Percentiles rank a stretch among this genome's conserved stretches.
These are phyloP conservation scores for Fusarium subglutinans DNA, from an alignment of 2,329 filamentous ascomycete genomes.

Conservation along the genomic window DNA sequence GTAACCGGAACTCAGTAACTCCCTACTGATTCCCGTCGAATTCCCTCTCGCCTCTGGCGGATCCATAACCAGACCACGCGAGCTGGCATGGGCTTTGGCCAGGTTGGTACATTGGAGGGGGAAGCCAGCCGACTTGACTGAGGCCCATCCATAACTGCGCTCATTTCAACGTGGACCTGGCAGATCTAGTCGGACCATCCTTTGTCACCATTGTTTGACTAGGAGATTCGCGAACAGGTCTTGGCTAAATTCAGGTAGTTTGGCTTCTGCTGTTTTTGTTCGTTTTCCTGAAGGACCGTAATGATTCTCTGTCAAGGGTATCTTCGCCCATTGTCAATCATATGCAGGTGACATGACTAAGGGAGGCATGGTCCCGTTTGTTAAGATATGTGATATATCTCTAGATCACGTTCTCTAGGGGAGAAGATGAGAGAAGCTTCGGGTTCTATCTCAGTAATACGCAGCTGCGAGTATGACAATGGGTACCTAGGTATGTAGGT, in stretches of 20 bases:
- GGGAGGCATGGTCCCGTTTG: not conserved
- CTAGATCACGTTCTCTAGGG: not conserved
- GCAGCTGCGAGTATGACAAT: not conserved
- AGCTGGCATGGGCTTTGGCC: slow-evolving; percentile 14
- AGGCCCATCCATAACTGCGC: slow-evolving; percentile 6
- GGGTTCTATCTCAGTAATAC: not conserved
- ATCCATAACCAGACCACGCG: not conserved
- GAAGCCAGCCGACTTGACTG: not conserved
- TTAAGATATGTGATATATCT: not conserved
- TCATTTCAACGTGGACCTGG: slow-evolving; percentile 6
- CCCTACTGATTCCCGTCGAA: not conserved
- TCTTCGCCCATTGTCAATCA: not conserved
- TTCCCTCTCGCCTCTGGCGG: not conserved
- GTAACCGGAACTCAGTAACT: not conserved
- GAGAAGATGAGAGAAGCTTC: not conserved
- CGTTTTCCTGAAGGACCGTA: not conserved
- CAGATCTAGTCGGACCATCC: slow-evolving; percentile 17
- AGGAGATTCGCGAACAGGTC: not conserved
- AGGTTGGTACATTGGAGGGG: not conserved
- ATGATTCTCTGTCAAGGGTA: not conserved
- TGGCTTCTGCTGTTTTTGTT: slow-evolving; percentile 17
- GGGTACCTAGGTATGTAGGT: not conserved
- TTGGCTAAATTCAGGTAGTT: slow-evolving; percentile 28
- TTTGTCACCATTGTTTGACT: slow-evolving; percentile 9
- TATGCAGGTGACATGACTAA: not conserved